Base-by-base conservation (phyloP, 345 rosid species). In the Eucalyptus lansdowneana region DNA sequence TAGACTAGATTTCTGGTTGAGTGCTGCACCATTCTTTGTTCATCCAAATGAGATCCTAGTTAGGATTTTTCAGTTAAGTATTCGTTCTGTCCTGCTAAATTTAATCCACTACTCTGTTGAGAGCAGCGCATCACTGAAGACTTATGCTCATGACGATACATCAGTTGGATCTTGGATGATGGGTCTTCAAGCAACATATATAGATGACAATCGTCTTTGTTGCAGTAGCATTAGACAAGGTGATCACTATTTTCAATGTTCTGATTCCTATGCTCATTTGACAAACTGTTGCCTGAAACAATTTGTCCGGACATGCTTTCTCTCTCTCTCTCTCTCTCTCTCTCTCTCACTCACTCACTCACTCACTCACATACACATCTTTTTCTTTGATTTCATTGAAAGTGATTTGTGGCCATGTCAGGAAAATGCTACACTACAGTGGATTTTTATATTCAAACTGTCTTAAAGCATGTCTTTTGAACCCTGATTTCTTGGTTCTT, bases 161-260 rank as follows among this genome's bases (percentile, higher is more conserved):
- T 94, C 99, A 13, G 90, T 96, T 5, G 99, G 99, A 83, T 98
- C 99, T 87, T 98, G 99, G 99, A 96, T 98, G 98, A 96, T 98
- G 94, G 99, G 99, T 90, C 86, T 98, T 76, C 95, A 94, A 81
- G 96, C 98, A 88, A 95, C 99, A 56, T 96, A 96, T 88, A 97
- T 95, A 91, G 99, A 98, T 58, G 99, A 98, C 91, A 96, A 94
- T 90, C 96, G 95, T 72, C 93, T 98, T 86, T 98, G 99, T 92
- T 97, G 99, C 91, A 88, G 96, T 91, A 95, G 98, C 93, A 93
- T 93, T 56, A 95, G 94, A 91, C 99, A 96, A 96, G 99, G 99
- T 98, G 92, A 89, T 83, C 62, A 88, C 50, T 76, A 89, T 50
- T 12, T 34, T 47, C 60, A 51, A 56, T 45, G 16, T 45, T 27